phyloP scores from a whole-genome alignment of 139 green algal species.

The Micractinium conductrix region DNA sequence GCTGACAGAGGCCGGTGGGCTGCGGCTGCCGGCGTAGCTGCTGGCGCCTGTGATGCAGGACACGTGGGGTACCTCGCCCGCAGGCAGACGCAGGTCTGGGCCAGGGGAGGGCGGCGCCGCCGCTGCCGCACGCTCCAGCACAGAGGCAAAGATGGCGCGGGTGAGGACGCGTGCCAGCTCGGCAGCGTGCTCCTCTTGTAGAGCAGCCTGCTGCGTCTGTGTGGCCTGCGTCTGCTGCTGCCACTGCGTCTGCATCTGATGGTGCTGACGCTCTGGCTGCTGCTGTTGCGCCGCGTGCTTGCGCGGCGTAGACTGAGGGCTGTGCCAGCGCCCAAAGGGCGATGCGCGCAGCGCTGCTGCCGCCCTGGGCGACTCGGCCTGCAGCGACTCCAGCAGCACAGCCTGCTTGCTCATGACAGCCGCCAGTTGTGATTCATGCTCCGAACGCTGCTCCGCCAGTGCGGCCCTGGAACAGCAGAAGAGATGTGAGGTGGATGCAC shows the following conservation, averaged over 20 bases:
- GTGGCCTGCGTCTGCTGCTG: neutral
- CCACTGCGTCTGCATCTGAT: neutral
- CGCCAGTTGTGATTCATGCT: constrained; percentile 33
- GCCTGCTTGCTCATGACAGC: constrained; percentile 10
- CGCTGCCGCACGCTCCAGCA: neutral
- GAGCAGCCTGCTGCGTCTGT: neutral
- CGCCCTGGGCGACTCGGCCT: too few species aligned
- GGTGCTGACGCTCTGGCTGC: neutral
- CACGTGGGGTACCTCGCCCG: neutral
- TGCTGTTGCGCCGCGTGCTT: neutral
- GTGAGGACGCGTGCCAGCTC: constrained; percentile 21
- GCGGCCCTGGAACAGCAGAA: constrained; percentile 10
- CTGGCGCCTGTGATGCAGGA: too few species aligned
- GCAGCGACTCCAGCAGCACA: neutral
- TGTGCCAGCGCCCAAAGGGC: too few species aligned
- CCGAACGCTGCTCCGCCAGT: constrained; percentile 2
- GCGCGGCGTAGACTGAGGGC: neutral
- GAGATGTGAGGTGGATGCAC: too few species aligned
- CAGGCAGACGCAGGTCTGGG: constrained; percentile 1
- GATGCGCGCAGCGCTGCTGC: too few species aligned
- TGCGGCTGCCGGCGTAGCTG: neutral
- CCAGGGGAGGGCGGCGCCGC: neutral
- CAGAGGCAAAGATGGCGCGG: constrained; percentile 11
- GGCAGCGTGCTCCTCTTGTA: constrained; percentile 3
- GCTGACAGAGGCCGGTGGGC: neutral